Evolutionary conservation across 768 basidiomycete species (phyloP).

Genomic region (Kwoniella bestiolae): DNA sequence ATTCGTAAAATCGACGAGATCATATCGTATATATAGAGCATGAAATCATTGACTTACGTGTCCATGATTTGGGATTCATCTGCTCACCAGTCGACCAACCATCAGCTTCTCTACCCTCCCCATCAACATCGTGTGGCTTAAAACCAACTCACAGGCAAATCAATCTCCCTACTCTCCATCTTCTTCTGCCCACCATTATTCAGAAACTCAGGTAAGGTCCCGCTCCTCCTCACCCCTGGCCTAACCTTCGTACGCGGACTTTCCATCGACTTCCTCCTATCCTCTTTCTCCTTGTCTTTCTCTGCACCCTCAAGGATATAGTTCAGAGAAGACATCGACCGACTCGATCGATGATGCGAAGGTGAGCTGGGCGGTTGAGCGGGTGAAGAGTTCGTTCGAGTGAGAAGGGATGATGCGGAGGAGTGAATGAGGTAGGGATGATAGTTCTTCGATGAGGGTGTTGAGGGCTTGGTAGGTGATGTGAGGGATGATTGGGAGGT

Average conservation of each 20-base stretch:
- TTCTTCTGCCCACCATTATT: conserved; percentile 15
- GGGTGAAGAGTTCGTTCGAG: conserved; percentile 48
- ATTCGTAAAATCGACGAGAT: no score
- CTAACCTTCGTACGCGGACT: conserved; percentile 17
- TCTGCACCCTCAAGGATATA: conserved; percentile 1
- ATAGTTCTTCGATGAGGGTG: conserved; percentile 28
- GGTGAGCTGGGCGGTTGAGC: conserved; percentile 32
- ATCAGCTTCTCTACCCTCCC: conserved; percentile 10
- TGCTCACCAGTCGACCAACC: background rate
- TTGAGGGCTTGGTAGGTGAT: conserved; percentile 19
- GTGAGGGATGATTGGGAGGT: conserved; percentile 6
- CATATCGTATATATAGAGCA: no score
- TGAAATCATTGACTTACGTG: conserved; percentile 25
- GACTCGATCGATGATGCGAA: conserved; percentile 32
- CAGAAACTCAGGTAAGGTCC: conserved; percentile 32
- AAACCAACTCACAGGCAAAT: conserved; percentile 43
- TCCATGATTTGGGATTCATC: conserved; percentile 47
- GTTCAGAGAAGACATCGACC: conserved; percentile 35
- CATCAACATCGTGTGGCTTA: background rate
- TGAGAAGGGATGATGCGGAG: conserved; percentile 46
- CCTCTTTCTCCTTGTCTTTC: conserved; percentile 18
- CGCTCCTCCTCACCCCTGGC: conserved; percentile 35
- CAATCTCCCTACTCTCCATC: conserved; percentile 22
- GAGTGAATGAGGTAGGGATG: conserved; percentile 52
- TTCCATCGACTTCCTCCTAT: conserved; percentile 35